These are phyloP conservation scores for Hypholoma fasciculare DNA, from an alignment of 768 basidiomycete species.

Conservation along the genomic window DNA sequence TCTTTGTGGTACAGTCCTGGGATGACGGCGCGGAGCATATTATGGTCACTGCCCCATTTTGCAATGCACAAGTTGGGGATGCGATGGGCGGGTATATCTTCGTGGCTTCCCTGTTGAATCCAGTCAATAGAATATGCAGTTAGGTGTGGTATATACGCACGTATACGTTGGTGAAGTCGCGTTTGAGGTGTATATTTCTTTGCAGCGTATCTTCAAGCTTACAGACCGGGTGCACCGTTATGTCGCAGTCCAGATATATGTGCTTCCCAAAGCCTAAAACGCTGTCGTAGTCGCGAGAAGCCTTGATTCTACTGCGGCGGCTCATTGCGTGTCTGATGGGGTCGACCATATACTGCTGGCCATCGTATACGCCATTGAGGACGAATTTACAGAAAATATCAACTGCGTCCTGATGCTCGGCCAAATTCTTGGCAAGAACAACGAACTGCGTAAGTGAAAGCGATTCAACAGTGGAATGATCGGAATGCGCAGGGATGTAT, in stretches of 20 bases:
- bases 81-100: slow-evolving; percentile 6
- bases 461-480: no score
- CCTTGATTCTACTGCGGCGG: no score
- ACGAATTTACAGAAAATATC: slow-evolving; percentile 14
- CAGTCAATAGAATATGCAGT: background rate
- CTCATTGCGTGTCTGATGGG: slow-evolving; percentile 12
- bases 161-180: slow-evolving; percentile 7
- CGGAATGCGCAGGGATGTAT: no score
- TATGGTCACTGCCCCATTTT: slow-evolving; percentile 9
- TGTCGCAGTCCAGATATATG: slow-evolving; percentile 1
- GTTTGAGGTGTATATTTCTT: slow-evolving; percentile 17
- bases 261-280: slow-evolving; percentile 17
- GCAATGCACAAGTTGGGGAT: slow-evolving; percentile 25
- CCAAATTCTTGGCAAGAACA: background rate
- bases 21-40: slow-evolving; percentile 22
- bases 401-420: background rate
- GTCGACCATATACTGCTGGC: slow-evolving; percentile 12
- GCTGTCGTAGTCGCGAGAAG: slow-evolving; percentile 23
- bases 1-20: slow-evolving; percentile 14
- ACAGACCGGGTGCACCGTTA: slow-evolving; percentile 15
- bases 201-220: slow-evolving; percentile 15
- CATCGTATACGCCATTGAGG: slow-evolving; percentile 11
- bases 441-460: background rate
- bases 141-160: no score
- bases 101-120: background rate